Base-by-base conservation (phyloP, 768 basidiomycete species). In the Tephrocybe sp. region DNA sequence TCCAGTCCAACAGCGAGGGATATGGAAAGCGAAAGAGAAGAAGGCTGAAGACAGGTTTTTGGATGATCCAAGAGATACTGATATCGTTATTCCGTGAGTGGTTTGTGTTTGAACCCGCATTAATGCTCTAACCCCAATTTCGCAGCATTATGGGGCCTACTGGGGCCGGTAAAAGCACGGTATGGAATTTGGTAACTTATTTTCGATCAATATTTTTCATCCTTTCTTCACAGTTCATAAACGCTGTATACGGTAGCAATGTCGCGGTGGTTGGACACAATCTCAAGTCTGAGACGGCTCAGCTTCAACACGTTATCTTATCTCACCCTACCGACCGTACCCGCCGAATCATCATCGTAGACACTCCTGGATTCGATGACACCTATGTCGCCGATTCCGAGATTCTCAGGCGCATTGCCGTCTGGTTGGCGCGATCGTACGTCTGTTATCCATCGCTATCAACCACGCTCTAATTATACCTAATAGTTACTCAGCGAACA, bases 321-420 rank as follows among this genome's bases (percentile, higher is more conserved):
- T 24, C 41, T n/a, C 49, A 55, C 26, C 54, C 54, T 16, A 44
- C 47, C 2, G 42, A 47, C 30, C 16, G 22, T 7, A 51, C 27
- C 40, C 49, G 50, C 1, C 28, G 54, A 13, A 44, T 55, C 5
- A 44, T 55, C 32, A 19, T 55, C 25, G 54, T 55, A 9, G 60
- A 62, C 26, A 62, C 60, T 0, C 60, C 60, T 19, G 60, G 60
- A 4, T 62, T 62, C 26, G 59, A 62, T 27, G 54, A 60, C 42
- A 58, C 60, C 1, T 43, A 31, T 25, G n/a, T 22, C 18, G 47
- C 47, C 3, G 58, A 62, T 21, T 21, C 41, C 5, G 56, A 56
- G 34, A 60, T 62, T 19, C 32, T 62, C 7, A 43, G 48, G n/a
- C 54, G 57, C 2, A 58, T 56, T 27, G 56, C 59, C 7, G 49